Percentiles rank a stretch among this genome's conserved stretches.
phyloP scores from a whole-genome alignment of 148 eudicot genomes.

The Chenopodium album region DNA sequence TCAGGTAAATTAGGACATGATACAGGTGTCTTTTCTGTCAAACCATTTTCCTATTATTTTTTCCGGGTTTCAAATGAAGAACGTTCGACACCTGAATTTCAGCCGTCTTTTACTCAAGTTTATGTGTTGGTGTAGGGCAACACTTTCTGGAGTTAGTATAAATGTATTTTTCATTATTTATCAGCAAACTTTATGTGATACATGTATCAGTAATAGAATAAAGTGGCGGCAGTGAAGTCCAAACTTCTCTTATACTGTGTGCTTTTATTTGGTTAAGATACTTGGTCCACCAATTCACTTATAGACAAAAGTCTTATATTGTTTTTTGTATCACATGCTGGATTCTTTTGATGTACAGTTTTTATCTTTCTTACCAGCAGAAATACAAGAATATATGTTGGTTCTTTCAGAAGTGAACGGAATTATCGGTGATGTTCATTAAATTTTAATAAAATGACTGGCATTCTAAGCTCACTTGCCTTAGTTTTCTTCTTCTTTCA shows the following conservation, averaged over 20 bases:
- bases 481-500: slow-evolving; percentile 30
- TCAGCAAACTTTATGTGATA: too few species aligned
- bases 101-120: too few species aligned
- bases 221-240: background rate
- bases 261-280: background rate
- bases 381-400: background rate
- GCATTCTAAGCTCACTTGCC: slow-evolving; percentile 12
- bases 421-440: background rate
- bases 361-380: slow-evolving; percentile 7
- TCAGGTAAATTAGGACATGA: too few species aligned
- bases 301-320: slow-evolving; percentile 29
- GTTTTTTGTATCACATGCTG: slow-evolving; percentile 33
- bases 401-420: background rate
- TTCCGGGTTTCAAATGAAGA: too few species aligned
- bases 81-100: too few species aligned
- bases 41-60: too few species aligned
- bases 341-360: slow-evolving; percentile 17
- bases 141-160: too few species aligned
- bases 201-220: background rate
- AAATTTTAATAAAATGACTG: slow-evolving; percentile 13
- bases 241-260: background rate
- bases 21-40: too few species aligned
- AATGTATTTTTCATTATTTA: too few species aligned
- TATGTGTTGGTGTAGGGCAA: too few species aligned
- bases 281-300: slow-evolving; percentile 27